phyloP scores from a whole-genome alignment of 805 yeast species.

The Groenewaldozyma tartarivorans region DNA sequence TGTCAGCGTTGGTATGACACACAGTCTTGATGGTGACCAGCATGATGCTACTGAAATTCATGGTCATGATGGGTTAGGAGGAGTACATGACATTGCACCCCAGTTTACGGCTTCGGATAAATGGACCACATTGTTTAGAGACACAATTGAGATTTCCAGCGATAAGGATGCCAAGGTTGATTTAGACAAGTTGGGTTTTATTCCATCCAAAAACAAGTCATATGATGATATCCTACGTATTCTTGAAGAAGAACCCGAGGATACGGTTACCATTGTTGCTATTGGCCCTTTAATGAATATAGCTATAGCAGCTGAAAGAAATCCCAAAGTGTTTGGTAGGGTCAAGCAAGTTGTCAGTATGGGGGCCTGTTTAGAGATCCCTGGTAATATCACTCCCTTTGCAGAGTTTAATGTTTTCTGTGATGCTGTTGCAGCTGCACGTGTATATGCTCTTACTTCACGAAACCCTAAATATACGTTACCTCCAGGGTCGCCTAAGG shows the following conservation, averaged over 20 bases:
- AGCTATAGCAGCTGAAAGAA: constrained; percentile 32
- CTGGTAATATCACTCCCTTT: constrained; percentile 33
- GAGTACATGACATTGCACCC: constrained; percentile 28
- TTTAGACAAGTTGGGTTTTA: constrained; percentile 20
- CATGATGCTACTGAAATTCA: constrained; percentile 32
- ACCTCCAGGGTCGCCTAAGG: constrained; percentile 20
- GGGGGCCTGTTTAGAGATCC: constrained; percentile 30
- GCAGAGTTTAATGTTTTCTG: constrained; percentile 36
- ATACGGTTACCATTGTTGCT: constrained; percentile 30
- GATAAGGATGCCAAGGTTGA: constrained; percentile 2
- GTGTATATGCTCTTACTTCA: constrained; percentile 28
- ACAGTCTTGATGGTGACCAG: constrained; percentile 22
- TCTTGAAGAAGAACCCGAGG: constrained; percentile 26
- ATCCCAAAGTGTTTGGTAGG: constrained; percentile 28
- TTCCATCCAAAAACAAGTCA: constrained; percentile 22
- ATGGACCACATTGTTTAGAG: constrained; percentile 22
- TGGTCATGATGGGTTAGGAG: constrained; percentile 34
- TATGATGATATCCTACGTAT: constrained; percentile 29
- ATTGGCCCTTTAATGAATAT: constrained; percentile 34
- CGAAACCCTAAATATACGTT: constrained; percentile 21
- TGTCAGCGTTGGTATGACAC: constrained; percentile 27
- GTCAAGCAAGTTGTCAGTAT: constrained; percentile 29
- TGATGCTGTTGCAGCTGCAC: constrained; percentile 33
- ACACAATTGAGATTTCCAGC: constrained; percentile 3
- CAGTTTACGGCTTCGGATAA: constrained; percentile 26